Evolutionary conservation across 768 basidiomycete species (phyloP), one percentile per base, ranked within the genome.

Genomic region (Mycena kentingensis): DNA sequence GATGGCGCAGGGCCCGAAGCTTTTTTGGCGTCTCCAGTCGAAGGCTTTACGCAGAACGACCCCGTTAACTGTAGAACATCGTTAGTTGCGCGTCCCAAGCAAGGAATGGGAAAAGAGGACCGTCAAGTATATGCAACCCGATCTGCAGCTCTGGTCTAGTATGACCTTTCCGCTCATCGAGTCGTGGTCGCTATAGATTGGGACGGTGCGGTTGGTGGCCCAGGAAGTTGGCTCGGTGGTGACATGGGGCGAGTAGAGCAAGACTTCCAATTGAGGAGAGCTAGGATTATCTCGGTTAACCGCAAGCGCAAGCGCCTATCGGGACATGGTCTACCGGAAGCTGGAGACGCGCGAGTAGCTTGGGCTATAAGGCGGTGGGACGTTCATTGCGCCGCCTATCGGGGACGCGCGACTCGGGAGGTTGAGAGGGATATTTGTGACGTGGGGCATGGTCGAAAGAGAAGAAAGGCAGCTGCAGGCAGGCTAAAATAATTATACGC

Each of bases 171-270:
- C 77, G 54, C 69, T 63, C 5, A 79, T 65, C 27, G 59, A 72
- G 58, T 76, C 74, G 26, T 70, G 67, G 37, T 72, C 71, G 16
- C 70, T 67, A 39, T 74, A 79, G 1, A 77, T 70, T 1, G 77
- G 56, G 27, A 53, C 29, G 5, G 51, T 41, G 10, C 51, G 51
- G 39, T 29, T 44, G 3, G 43, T 32, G 28, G 47, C 22, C 51
- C 51, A 49, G 15, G 47, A 31, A 5, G 41, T 28, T 27, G 50
- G 24, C 15, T 45, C 41, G 16, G 28, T 38, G 11, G 19, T 49
- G 8, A 50, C 47, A 24, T 44, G 6, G 1, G 56, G 37, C 12
- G 42, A 57, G 47, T 57, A 57, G 16, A 57, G 37, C 2, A 57
- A 37, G 29, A 57, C 56, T 25, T 57, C 56, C 1, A 57, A 27